Evolutionary conservation across 2,329 filamentous ascomycete species (phyloP).

Genomic region (Colletotrichum salicis): DNA sequence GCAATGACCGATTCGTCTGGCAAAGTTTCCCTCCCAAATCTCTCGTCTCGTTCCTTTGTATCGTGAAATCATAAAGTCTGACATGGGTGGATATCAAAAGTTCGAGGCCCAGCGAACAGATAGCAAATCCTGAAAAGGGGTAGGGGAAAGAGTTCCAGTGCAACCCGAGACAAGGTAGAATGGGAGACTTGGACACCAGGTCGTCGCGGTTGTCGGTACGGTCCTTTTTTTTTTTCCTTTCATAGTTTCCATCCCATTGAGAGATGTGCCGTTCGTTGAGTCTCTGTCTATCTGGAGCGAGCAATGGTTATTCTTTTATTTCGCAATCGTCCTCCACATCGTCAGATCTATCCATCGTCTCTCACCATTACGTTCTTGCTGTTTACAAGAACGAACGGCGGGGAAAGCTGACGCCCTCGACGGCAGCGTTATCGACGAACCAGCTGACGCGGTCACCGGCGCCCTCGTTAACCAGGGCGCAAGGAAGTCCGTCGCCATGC

Average conservation of each 20-base stretch:
- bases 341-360: conserved; percentile 1
- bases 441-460: conserved; percentile 90
- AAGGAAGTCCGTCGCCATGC: conserved; percentile 82
- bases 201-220: not conserved
- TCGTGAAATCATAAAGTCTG: conserved; percentile 32
- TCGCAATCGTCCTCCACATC: conserved; percentile 5
- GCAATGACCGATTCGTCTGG: not conserved
- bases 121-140: conserved; percentile 3
- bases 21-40: not conserved
- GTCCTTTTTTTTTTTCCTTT: not conserved
- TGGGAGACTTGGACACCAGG: not conserved
- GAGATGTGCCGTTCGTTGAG: conserved; percentile 21
- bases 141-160: not conserved
- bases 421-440: conserved; percentile 90
- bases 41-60: conserved; percentile 23
- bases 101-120: not conserved
- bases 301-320: conserved; percentile 12
- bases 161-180: not conserved
- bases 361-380: not conserved
- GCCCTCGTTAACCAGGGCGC: conserved; percentile 85
- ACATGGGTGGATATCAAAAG: conserved; percentile 26
- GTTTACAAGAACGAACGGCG: conserved; percentile 71
- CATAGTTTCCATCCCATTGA: conserved; percentile 6
- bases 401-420: conserved; percentile 86
- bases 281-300: conserved; percentile 29